These are phyloP conservation scores for Beauveria sp. DNA, from an alignment of 2,329 filamentous ascomycete genomes.

Conservation along the genomic window DNA sequence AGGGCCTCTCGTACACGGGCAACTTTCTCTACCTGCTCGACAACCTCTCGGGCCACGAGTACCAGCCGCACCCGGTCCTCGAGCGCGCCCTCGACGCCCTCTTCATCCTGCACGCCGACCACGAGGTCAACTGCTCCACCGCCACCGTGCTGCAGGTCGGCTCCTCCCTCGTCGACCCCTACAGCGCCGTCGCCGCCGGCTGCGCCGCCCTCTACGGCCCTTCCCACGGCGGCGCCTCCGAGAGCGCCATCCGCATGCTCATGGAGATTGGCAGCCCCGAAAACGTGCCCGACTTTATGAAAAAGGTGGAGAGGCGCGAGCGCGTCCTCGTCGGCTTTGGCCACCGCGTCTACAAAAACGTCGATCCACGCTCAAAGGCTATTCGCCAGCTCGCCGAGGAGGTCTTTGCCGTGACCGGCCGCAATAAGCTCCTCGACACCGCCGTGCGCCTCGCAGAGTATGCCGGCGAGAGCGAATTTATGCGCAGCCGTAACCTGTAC, in stretches of 20 bases:
- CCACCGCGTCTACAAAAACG: constrained; percentile 46
- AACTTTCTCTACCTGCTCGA: constrained; percentile 50
- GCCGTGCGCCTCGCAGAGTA: constrained; percentile 38
- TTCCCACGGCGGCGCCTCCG: constrained; percentile 52
- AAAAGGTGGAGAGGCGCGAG: constrained; percentile 41
- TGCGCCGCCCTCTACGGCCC: constrained; percentile 48
- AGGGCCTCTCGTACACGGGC: constrained; percentile 42
- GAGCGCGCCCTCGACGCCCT: constrained; percentile 44
- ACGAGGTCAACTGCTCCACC: constrained; percentile 51
- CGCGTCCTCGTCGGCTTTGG: constrained; percentile 47
- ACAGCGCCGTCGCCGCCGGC: constrained; percentile 42
- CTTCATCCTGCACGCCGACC: constrained; percentile 49
- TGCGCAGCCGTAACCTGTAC: constrained; percentile 40
- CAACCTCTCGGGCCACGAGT: constrained; percentile 38
- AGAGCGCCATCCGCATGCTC: constrained; percentile 47
- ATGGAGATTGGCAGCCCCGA: constrained; percentile 42
- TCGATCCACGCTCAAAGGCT: constrained; percentile 43
- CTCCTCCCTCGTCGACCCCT: constrained; percentile 48
- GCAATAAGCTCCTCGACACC: constrained; percentile 44
- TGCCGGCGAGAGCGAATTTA: constrained; percentile 38
- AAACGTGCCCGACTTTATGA: constrained; percentile 42
- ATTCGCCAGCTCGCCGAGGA: constrained; percentile 41
- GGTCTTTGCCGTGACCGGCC: constrained; percentile 41
- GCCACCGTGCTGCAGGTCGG: constrained; percentile 49
- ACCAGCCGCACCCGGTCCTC: constrained; percentile 40